These are phyloP conservation scores for Podospora pseudocomata DNA, from an alignment of 495 filamentous ascomycete genomes.

Conservation along the genomic window DNA sequence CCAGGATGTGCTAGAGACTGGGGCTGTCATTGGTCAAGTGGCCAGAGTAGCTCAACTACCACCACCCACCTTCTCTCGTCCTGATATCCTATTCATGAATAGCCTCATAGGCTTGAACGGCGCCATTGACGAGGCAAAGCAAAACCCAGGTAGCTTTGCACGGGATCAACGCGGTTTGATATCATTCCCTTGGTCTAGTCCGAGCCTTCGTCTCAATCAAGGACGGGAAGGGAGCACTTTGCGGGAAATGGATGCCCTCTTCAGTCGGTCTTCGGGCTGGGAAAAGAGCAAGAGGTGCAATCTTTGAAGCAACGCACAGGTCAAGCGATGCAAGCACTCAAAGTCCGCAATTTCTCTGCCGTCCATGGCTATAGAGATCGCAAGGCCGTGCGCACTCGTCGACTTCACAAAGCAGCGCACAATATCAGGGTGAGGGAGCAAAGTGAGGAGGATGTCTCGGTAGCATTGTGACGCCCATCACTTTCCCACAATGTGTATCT, in stretches of 20 bases:
- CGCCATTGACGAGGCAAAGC: not conserved
- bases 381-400: not conserved
- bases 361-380: not conserved
- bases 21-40: not conserved
- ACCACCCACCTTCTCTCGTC: not conserved
- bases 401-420: not conserved
- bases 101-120: not conserved
- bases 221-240: conserved; percentile 4
- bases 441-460: not conserved
- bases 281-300: not conserved
- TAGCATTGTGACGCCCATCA: not conserved
- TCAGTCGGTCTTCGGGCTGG: not conserved
- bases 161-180: not conserved
- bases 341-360: not conserved
- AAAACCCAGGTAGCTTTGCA: not conserved
- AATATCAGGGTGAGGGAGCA: not conserved
- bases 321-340: conserved; percentile 1
- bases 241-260: not conserved
- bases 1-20: not conserved
- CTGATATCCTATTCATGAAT: not conserved
- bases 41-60: not conserved
- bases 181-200: not conserved
- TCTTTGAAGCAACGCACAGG: not conserved
- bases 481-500: not conserved
- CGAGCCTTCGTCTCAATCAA: not conserved